Percentiles rank a stretch among this genome's conserved stretches.
These are phyloP conservation scores for Pholiota conissans DNA, from an alignment of 768 basidiomycete species.

Conservation along the genomic window DNA sequence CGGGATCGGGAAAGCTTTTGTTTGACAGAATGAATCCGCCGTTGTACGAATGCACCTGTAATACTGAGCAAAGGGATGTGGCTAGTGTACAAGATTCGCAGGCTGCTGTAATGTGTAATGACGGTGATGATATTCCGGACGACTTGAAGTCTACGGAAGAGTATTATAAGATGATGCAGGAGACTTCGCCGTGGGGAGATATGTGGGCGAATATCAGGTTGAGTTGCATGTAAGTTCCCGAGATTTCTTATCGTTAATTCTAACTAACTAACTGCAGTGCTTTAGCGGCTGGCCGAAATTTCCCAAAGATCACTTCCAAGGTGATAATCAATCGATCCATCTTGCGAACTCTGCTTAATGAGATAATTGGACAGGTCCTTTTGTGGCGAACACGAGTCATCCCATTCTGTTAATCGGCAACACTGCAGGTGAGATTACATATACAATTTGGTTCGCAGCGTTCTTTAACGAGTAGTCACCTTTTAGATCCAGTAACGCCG, in stretches of 20 bases:
- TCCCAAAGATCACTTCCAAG: background rate
- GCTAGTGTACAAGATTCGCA: slow-evolving; percentile 38
- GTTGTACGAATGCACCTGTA: slow-evolving; percentile 30
- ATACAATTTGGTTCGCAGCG: background rate
- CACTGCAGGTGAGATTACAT: slow-evolving; percentile 1
- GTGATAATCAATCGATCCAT: background rate
- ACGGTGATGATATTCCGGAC: slow-evolving; percentile 38
- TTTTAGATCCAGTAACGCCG: background rate
- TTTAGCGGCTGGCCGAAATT: background rate
- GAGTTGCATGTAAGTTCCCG: slow-evolving; percentile 27
- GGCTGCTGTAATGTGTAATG: slow-evolving; percentile 30
- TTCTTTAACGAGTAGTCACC: background rate
- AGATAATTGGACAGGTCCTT: background rate
- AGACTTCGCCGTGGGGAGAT: slow-evolving; percentile 29
- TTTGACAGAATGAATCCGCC: slow-evolving; percentile 21
- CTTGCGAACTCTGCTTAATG: background rate
- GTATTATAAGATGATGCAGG: slow-evolving; percentile 28
- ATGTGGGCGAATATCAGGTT: slow-evolving; percentile 27
- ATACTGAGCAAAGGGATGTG: slow-evolving; percentile 21
- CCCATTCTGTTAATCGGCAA: slow-evolving; percentile 3
- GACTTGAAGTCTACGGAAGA: slow-evolving; percentile 29
- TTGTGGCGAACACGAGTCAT: slow-evolving; percentile 1
- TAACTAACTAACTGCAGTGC: background rate
- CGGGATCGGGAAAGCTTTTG: slow-evolving; percentile 27
- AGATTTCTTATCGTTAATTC: background rate